Conservation (phyloP, 495 filamentous ascomycete species). For the Amorphotheca resinae region DNA sequence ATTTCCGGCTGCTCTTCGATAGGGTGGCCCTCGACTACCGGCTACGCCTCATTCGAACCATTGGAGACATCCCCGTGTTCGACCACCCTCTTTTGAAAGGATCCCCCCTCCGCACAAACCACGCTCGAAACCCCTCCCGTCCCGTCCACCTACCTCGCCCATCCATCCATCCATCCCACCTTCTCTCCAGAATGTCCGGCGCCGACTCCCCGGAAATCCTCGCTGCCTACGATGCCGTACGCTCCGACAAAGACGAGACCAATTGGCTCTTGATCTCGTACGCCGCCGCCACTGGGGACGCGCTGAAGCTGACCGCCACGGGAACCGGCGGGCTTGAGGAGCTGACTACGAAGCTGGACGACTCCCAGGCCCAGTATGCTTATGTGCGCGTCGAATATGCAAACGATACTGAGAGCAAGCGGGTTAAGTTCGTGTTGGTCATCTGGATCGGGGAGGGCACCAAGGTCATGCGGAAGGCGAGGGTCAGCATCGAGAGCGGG, state of each 20-base stretch:
- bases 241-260: conserved; percentile 40
- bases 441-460: conserved; percentile 44
- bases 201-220: conserved; percentile 19
- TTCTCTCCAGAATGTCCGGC: conserved; percentile 16
- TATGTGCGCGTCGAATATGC: conserved; percentile 46
- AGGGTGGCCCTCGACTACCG: neutral
- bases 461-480: conserved; percentile 47
- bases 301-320: conserved; percentile 32
- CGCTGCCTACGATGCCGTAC: conserved; percentile 22
- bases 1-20: neutral
- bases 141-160: too few species aligned
- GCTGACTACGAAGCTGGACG: conserved; percentile 30
- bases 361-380: conserved; percentile 38
- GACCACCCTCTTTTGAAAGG: neutral
- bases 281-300: conserved; percentile 31
- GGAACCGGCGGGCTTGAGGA: conserved; percentile 39
- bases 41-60: too few species aligned
- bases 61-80: neutral
- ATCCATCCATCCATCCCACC: too few species aligned
- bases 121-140: too few species aligned
- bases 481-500: conserved; percentile 44
- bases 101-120: neutral
- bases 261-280: conserved; percentile 48
- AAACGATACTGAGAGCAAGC: conserved; percentile 44
- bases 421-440: conserved; percentile 46